Evolutionary conservation across 257 asterid species (phyloP).

Genomic region (Gardenia jasminoides): DNA sequence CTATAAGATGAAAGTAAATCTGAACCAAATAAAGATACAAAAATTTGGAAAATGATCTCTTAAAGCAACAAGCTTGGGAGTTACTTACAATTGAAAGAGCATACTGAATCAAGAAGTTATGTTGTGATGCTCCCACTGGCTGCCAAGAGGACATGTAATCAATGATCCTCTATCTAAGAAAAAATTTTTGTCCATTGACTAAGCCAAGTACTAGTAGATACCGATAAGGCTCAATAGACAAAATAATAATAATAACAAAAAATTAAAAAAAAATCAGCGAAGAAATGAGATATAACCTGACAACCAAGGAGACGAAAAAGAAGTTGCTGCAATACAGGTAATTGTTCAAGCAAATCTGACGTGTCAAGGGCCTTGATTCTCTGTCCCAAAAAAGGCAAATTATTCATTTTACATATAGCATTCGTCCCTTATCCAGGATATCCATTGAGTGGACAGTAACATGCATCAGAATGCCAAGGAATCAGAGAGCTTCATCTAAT

Average conservation of each 20-base stretch:
- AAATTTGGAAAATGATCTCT: neutral
- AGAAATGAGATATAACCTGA: conserved; percentile 40
- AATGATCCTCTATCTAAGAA: neutral
- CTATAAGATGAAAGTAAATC: conserved; percentile 14
- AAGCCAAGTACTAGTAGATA: neutral
- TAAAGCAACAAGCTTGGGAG: conserved; percentile 10
- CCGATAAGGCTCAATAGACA: neutral
- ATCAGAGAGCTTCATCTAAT: neutral
- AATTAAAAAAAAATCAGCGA: too few species aligned
- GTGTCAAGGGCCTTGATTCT: conserved; percentile 57
- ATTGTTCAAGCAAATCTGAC: conserved; percentile 55
- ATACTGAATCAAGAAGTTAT: conserved; percentile 63
- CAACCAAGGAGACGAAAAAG: conserved; percentile 75
- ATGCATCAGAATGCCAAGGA: neutral
- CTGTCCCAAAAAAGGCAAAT: conserved; percentile 29
- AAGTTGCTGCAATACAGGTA: conserved; percentile 67
- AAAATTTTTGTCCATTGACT: neutral
- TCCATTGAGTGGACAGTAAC: neutral
- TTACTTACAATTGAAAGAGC: conserved; percentile 73
- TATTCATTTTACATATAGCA: neutral
- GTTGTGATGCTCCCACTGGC: conserved; percentile 63
- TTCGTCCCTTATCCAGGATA: neutral
- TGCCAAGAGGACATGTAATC: conserved; percentile 33
- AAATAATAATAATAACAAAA: too few species aligned
- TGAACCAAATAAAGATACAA: conserved; percentile 17